Evolutionary conservation across 208 protist species (phyloP), one percentile per base, ranked within the genome.

Genomic region (Leishmania tropica): DNA sequence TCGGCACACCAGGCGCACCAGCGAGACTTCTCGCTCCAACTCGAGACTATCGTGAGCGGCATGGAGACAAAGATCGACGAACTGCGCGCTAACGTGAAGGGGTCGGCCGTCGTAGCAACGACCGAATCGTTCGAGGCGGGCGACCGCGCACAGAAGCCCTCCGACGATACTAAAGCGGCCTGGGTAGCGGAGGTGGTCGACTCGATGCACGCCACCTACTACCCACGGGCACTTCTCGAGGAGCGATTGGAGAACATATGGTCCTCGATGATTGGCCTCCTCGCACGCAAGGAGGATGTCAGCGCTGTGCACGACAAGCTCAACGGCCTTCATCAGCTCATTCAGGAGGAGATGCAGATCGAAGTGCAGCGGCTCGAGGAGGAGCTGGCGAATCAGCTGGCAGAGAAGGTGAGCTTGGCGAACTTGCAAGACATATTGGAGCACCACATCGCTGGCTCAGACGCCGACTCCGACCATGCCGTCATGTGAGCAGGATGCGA

Each of bases 221-320:
- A 93, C 80, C 84, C 76, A 17, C 85, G 83, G 54, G 48, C 81
- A 11, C 74, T 93, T 79, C 73, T 96, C 24, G 94, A 97, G 75
- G 87, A 88, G 75, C 90, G 94, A 45, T 83, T 97, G 71, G 90
- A 94, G 81, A 93, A 86, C 79, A 89, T 96, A 58, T 96, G 91
- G 92, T 82, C 80, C 4, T 94, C 92, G 5, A 84, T 96, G 73
- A 65, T 94, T 2, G 82, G 81, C 28, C 84, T 95, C 31, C 85
- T 96, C 48, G 73, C 92, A 67, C 91, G 87, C 28, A 97, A 97
- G 80, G 92, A 90, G 31, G 92, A 97, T 73, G 73, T 89, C 56
- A 81, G 83, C 24, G 77, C 78, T 7, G 89, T 95, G 76, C 87
- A 95, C 74, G 82, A 89, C 51, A 95, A 94, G 60, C 73, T 95